A percentile compares a stretch with the other conserved stretches of the same genome.
Conservation (phyloP, 257 asterid species). For the Solanum sitiens region DNA sequence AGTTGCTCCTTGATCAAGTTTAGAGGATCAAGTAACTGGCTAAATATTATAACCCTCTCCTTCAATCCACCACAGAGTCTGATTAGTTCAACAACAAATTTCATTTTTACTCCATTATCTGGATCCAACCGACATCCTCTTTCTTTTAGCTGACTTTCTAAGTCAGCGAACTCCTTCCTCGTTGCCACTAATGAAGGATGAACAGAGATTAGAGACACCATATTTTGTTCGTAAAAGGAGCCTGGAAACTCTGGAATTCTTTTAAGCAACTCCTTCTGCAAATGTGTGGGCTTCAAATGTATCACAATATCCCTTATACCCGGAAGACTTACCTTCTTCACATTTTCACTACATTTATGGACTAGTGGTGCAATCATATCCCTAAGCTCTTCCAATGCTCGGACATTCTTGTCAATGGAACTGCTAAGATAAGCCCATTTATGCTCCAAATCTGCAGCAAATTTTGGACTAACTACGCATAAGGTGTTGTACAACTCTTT, state of each 20-base stretch:
- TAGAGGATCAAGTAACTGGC: constrained; percentile 45
- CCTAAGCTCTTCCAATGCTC: constrained; percentile 27
- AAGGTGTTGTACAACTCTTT: constrained; percentile 58
- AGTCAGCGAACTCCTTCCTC: constrained; percentile 7
- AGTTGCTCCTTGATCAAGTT: constrained; percentile 31
- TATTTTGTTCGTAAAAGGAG: constrained; percentile 18
- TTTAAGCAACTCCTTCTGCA: constrained; percentile 29
- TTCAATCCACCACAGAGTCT: constrained; percentile 10
- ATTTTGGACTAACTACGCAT: constrained; percentile 46
- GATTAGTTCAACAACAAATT: constrained; percentile 41
- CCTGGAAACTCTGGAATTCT: neutral
- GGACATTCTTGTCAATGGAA: constrained; percentile 14
- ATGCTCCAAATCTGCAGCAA: constrained; percentile 9
- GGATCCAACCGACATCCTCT: constrained; percentile 9
- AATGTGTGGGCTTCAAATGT: constrained; percentile 36
- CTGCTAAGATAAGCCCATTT: constrained; percentile 31
- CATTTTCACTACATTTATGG: constrained; percentile 45
- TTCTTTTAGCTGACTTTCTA: neutral
- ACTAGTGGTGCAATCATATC: constrained; percentile 50
- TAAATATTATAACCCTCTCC: constrained; percentile 58
- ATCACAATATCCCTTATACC: constrained; percentile 47
- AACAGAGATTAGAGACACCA: constrained; percentile 46
- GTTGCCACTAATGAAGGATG: constrained; percentile 58
- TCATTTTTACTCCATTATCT: constrained; percentile 51
- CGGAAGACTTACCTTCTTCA: constrained; percentile 49